Percentiles rank a stretch among this genome's conserved stretches.
Conservation (phyloP, 2,329 filamentous ascomycete species). For the Balansia obtecta region DNA sequence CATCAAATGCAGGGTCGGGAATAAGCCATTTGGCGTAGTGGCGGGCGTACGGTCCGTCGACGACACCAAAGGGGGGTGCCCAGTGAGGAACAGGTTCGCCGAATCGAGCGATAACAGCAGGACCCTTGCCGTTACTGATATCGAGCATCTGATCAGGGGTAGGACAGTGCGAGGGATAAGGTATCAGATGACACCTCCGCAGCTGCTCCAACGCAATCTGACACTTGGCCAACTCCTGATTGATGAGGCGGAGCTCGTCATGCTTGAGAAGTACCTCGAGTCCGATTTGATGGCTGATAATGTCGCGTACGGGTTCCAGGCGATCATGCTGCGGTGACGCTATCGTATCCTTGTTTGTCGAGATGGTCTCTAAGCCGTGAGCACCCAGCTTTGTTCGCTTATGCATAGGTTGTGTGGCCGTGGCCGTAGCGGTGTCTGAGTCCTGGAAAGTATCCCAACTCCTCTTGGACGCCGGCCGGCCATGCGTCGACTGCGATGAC, state of each 20-base stretch:
- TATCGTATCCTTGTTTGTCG: conserved; percentile 11
- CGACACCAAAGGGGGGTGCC: conserved; percentile 81
- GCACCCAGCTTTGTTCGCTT: conserved; percentile 31
- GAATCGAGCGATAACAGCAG: conserved; percentile 48
- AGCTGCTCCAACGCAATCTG: conserved; percentile 89
- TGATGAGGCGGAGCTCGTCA: conserved; percentile 83
- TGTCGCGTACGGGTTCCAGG: conserved; percentile 49
- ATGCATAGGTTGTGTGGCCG: conserved; percentile 10
- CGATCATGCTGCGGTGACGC: neutral
- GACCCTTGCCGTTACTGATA: conserved; percentile 63
- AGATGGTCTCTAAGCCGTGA: conserved; percentile 5
- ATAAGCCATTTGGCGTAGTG: conserved; percentile 96
- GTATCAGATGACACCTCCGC: conserved; percentile 81
- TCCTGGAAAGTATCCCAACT: conserved; percentile 22
- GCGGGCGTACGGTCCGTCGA: conserved; percentile 82
- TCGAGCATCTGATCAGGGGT: conserved; percentile 55
- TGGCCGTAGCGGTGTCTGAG: neutral
- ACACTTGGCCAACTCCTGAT: conserved; percentile 93
- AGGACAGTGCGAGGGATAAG: conserved; percentile 63
- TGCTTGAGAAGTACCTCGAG: conserved; percentile 91
- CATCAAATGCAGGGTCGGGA: conserved; percentile 77
- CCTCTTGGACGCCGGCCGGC: conserved; percentile 23
- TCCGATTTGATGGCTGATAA: conserved; percentile 76
- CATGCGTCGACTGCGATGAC: neutral
- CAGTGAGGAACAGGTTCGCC: conserved; percentile 59